These are phyloP conservation scores for Colletotrichum magnum DNA, from an alignment of 2,329 filamentous ascomycete species.

Conservation along the genomic window DNA sequence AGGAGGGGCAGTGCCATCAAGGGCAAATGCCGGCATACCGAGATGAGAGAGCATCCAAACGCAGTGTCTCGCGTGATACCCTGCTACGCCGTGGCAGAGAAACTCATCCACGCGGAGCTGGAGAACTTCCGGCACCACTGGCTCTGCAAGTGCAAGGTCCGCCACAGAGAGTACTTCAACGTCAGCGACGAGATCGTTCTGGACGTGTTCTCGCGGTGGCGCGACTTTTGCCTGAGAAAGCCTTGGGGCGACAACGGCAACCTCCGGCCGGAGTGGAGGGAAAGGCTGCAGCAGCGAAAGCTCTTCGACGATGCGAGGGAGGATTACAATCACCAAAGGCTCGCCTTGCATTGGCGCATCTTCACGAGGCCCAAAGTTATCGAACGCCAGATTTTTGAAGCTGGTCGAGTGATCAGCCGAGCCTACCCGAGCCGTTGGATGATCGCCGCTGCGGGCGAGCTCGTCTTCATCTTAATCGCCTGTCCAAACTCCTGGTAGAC, in stretches of 20 bases:
- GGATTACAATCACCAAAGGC: neutral
- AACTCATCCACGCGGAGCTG: constrained; percentile 18
- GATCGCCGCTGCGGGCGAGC: neutral
- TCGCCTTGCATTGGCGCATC: neutral
- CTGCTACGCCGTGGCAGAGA: constrained; percentile 10
- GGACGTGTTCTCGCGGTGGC: constrained; percentile 13
- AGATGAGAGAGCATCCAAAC: neutral
- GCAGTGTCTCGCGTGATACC: neutral
- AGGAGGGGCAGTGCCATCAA: too few species aligned
- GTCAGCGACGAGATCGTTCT: constrained; percentile 18
- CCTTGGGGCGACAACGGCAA: constrained; percentile 11
- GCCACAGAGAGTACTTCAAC: constrained; percentile 19
- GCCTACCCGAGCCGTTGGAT: constrained; percentile 1
- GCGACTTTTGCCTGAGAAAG: constrained; percentile 5
- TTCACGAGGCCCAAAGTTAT: neutral
- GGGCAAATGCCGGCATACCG: neutral
- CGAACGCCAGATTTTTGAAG: neutral
- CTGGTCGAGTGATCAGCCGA: neutral
- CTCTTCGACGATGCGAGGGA: neutral
- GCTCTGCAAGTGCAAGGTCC: neutral
- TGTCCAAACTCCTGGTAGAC: too few species aligned
- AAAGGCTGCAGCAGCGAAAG: neutral
- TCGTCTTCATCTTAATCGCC: neutral
- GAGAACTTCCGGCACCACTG: constrained; percentile 2
- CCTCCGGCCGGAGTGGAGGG: constrained; percentile 4